Evolutionary conservation across 768 basidiomycete genomes (phyloP).

Genomic region (Termitomyces sp.): DNA sequence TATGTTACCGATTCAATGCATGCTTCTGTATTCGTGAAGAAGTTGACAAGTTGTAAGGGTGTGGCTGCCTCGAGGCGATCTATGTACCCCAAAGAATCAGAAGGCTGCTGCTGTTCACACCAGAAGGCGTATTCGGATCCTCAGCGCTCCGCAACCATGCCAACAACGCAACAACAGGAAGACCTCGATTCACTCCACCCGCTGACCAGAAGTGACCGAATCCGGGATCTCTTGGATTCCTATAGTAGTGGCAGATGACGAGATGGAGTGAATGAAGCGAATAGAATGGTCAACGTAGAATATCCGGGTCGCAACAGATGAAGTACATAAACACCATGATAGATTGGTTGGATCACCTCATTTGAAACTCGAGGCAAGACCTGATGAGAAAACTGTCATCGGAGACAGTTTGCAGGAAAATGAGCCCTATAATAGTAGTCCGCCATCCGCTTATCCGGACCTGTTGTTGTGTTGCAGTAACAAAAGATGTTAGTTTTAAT

Average conservation of each 20-base stretch:
- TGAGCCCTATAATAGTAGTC: background rate
- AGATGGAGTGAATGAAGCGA: background rate
- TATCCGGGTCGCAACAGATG: background rate
- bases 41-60: background rate
- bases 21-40: background rate
- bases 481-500: background rate
- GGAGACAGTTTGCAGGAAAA: too few species aligned
- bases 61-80: background rate
- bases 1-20: background rate
- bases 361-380: background rate
- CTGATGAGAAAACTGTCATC: background rate
- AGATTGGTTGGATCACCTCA: background rate
- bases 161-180: background rate
- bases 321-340: background rate
- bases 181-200: background rate
- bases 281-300: background rate
- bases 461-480: background rate
- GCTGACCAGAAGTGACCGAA: background rate
- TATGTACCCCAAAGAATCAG: background rate
- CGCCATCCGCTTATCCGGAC: background rate
- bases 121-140: background rate
- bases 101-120: background rate
- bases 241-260: background rate
- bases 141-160: background rate
- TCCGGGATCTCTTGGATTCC: constrained; percentile 1